These are phyloP conservation scores for Phaffomyces opuntiae DNA, from an alignment of 805 yeast species.

Conservation along the genomic window DNA sequence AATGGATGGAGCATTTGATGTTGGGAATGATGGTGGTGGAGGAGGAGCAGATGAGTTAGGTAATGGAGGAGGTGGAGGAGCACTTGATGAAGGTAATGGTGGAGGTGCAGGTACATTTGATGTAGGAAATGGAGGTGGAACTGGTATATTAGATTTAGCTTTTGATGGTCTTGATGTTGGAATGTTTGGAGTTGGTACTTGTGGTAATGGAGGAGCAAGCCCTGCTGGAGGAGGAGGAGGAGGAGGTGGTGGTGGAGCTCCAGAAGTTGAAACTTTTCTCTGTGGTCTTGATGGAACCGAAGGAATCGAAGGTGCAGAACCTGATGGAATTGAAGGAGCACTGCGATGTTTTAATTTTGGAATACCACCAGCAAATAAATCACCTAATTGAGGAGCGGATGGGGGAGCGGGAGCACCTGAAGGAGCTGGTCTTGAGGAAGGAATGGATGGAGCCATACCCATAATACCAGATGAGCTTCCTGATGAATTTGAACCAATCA, in stretches of 20 bases:
- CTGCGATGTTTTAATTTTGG: conserved; percentile 19
- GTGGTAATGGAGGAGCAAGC: conserved; percentile 17
- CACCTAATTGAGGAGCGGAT: conserved; percentile 17
- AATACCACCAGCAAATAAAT: conserved; percentile 21
- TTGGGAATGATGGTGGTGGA: conserved; percentile 3
- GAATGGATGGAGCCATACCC: conserved; percentile 10
- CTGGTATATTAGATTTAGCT: conserved; percentile 6
- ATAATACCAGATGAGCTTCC: not conserved
- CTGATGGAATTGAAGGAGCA: not conserved
- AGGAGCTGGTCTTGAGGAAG: conserved; percentile 12
- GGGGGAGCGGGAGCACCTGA: conserved; percentile 11
- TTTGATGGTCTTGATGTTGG: not conserved
- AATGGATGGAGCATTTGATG: conserved; percentile 11
- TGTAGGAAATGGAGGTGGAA: conserved; percentile 10
- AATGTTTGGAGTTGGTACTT: conserved; percentile 12
- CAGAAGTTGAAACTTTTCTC: conserved; percentile 8
- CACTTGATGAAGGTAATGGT: conserved; percentile 10
- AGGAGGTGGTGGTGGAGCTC: conserved; percentile 12
- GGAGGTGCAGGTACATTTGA: conserved; percentile 21
- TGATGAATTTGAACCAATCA: conserved; percentile 21
- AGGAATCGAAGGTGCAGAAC: conserved; percentile 18
- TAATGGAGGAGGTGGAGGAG: conserved; percentile 10
- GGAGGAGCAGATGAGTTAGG: conserved; percentile 9
- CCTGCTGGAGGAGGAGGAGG: conserved; percentile 6
- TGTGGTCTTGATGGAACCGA: conserved; percentile 22